Conservation (phyloP, 228 moss, liverwort and hornwort genomes). For the Sphagnum magellanicum region DNA sequence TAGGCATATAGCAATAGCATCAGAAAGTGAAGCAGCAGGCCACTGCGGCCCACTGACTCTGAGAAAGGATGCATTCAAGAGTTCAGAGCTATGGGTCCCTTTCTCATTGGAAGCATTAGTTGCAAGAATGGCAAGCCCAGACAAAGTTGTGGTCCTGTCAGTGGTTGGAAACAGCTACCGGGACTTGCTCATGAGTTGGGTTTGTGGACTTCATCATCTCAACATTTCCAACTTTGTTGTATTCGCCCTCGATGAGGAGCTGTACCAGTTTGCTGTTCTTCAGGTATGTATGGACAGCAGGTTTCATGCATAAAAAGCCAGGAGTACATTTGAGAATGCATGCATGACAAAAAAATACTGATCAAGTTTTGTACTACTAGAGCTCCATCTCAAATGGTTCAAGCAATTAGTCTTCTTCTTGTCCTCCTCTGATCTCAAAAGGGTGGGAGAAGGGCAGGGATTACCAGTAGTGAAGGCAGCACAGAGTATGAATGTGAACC, state of each 20-base stretch:
- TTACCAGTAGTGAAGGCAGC: conserved; percentile 70
- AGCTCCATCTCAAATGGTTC: neutral
- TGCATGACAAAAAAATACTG: neutral
- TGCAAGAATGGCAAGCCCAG: conserved; percentile 53
- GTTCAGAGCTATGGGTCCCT: conserved; percentile 45
- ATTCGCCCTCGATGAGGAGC: conserved; percentile 79
- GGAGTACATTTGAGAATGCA: conserved; percentile 6
- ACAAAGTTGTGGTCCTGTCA: conserved; percentile 76
- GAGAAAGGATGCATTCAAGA: conserved; percentile 21
- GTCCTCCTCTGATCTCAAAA: conserved; percentile 9
- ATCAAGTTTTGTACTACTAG: neutral
- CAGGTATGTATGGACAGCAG: conserved; percentile 40
- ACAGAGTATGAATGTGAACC: conserved; percentile 60
- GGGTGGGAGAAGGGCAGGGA: conserved; percentile 57
- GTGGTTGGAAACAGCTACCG: conserved; percentile 89
- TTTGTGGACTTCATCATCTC: conserved; percentile 82
- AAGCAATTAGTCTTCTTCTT: neutral
- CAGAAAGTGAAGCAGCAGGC: conserved; percentile 27
- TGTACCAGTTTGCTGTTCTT: conserved; percentile 69
- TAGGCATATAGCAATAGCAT: conserved; percentile 19
- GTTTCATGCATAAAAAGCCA: neutral
- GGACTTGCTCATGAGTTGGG: conserved; percentile 97
- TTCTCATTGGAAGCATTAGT: conserved; percentile 60
- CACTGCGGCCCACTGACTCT: conserved; percentile 7
- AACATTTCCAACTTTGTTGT: conserved; percentile 77